Evolutionary conservation across 139 green algal genomes (phyloP).

Genomic region (Volvox reticuliferus): DNA sequence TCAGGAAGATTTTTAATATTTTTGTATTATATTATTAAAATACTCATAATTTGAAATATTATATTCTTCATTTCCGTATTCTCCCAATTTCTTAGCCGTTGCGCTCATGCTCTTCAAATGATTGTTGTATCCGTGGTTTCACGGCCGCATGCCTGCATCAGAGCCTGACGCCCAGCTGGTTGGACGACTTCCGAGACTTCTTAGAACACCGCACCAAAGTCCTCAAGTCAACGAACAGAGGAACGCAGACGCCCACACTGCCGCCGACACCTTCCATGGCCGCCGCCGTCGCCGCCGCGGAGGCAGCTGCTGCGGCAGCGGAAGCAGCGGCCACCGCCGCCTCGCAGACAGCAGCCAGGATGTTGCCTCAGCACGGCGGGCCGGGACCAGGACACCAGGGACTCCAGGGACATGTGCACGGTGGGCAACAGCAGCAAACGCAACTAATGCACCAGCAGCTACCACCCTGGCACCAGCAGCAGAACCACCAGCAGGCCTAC

Average conservation of each 20-base stretch:
- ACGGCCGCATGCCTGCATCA: neutral
- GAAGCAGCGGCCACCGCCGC: neutral
- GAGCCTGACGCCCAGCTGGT: constrained; percentile 16
- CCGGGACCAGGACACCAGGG: too few species aligned
- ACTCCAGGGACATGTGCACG: too few species aligned
- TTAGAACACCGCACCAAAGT: neutral
- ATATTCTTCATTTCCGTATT: too few species aligned
- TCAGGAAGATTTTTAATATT: too few species aligned
- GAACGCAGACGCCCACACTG: constrained; percentile 20
- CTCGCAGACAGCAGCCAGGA: neutral
- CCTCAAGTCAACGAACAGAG: neutral
- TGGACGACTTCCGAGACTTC: constrained; percentile 37
- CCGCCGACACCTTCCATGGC: neutral
- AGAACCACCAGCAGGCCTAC: neutral
- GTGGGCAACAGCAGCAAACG: too few species aligned
- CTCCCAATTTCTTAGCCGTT: too few species aligned
- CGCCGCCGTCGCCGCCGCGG: neutral
- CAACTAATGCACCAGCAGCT: neutral
- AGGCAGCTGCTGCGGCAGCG: neutral
- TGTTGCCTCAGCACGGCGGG: neutral
- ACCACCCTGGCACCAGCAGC: neutral
- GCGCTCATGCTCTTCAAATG: too few species aligned
- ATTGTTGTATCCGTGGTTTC: too few species aligned
- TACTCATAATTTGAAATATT: too few species aligned
- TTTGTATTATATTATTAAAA: too few species aligned